phyloP scores from a whole-genome alignment of 768 basidiomycete species.

The Lyophyllum semitale region DNA sequence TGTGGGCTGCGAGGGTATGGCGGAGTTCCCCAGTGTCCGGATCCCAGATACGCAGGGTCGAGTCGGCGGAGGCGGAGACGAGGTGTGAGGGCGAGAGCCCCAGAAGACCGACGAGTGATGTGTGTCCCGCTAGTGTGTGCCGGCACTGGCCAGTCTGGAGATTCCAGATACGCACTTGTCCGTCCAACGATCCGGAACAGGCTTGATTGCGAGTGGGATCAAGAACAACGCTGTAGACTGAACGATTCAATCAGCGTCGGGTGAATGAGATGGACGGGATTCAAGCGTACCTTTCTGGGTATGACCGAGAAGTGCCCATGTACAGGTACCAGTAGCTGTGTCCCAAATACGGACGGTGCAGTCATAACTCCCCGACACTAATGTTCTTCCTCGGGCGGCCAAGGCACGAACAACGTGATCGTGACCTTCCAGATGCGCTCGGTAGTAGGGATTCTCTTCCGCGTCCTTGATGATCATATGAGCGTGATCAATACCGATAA shows the following conservation, averaged over 20 bases:
- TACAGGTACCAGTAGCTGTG: constrained; percentile 78
- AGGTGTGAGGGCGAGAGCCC: constrained; percentile 88
- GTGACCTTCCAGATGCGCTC: constrained; percentile 83
- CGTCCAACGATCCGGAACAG: constrained; percentile 98
- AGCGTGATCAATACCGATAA: constrained; percentile 15
- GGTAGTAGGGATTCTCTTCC: constrained; percentile 86
- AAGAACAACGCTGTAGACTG: constrained; percentile 95
- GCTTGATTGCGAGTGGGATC: constrained; percentile 86
- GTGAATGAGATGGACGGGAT: background rate
- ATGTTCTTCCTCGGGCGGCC: constrained; percentile 85
- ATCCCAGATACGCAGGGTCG: constrained; percentile 94
- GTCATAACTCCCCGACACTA: constrained; percentile 96
- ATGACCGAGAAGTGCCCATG: constrained; percentile 82
- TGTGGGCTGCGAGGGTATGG: constrained; percentile 86
- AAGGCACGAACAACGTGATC: constrained; percentile 89
- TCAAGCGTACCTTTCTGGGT: constrained; percentile 78
- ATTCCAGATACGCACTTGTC: constrained; percentile 95
- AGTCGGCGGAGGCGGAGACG: constrained; percentile 96
- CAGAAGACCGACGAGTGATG: constrained; percentile 91
- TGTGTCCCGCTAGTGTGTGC: constrained; percentile 86
- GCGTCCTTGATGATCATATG: constrained; percentile 55
- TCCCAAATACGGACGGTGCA: constrained; percentile 96
- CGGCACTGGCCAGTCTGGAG: constrained; percentile 78
- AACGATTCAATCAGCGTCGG: constrained; percentile 1
- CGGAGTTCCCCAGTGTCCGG: constrained; percentile 79